These are phyloP conservation scores for Colletotrichum sidae DNA, from an alignment of 2,329 filamentous ascomycete genomes.

Conservation along the genomic window DNA sequence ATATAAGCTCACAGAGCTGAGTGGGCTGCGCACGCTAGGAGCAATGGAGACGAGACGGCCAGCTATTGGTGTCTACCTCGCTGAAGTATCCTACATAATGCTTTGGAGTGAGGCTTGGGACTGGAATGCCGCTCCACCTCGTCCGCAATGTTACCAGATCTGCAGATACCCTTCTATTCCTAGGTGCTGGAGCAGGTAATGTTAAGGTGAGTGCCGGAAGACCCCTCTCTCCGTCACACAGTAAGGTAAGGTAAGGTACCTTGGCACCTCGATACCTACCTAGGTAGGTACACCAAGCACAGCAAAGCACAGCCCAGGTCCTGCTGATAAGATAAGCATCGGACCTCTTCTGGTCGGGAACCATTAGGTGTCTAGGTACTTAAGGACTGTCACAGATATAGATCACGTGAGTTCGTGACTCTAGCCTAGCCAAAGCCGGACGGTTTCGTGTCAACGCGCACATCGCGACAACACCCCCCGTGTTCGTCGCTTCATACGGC, in stretches of 20 bases:
- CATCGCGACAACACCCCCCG: background rate
- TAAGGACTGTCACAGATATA: background rate
- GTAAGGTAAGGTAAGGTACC: too few species aligned
- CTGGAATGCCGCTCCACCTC: slow-evolving; percentile 35
- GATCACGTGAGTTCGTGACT: slow-evolving; percentile 35
- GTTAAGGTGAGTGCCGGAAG: too few species aligned
- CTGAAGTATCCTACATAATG: slow-evolving; percentile 4
- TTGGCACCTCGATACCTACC: too few species aligned
- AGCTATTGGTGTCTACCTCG: background rate
- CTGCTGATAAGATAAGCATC: too few species aligned
- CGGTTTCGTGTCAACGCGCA: slow-evolving; percentile 12
- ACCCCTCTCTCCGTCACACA: too few species aligned
- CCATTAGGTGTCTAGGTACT: too few species aligned
- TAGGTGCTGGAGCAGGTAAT: too few species aligned
- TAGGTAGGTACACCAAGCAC: too few species aligned
- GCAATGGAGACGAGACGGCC: background rate
- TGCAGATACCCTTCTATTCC: background rate
- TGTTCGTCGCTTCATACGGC: too few species aligned
- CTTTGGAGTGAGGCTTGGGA: slow-evolving; percentile 6
- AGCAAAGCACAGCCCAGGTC: too few species aligned
- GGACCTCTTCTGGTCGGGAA: too few species aligned
- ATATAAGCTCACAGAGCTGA: slow-evolving; percentile 18
- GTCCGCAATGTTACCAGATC: slow-evolving; percentile 33
- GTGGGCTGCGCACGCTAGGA: slow-evolving; percentile 9
- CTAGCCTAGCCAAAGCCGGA: background rate